Conservation (phyloP, 2,329 filamentous ascomycete species). For the Emmonsiellopsis sp. region DNA sequence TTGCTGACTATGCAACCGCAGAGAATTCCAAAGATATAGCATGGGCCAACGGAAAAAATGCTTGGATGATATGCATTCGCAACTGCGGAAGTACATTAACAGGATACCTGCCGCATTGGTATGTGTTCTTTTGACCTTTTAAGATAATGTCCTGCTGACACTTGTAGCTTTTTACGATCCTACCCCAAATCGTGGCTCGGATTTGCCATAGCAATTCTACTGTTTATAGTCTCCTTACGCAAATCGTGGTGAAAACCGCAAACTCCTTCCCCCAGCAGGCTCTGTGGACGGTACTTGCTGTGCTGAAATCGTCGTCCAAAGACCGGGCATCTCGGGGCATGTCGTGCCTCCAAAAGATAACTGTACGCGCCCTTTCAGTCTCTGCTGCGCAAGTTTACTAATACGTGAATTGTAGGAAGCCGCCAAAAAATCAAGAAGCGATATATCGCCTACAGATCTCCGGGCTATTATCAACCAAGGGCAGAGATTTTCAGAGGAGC, state of each 20-base stretch:
- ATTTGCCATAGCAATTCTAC: slow-evolving; percentile 76
- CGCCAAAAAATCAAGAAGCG: slow-evolving; percentile 41
- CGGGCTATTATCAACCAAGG: slow-evolving; percentile 65
- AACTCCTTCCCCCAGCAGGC: slow-evolving; percentile 81
- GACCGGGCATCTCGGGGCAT: slow-evolving; percentile 54
- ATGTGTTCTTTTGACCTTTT: background rate
- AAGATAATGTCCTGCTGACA: slow-evolving; percentile 12
- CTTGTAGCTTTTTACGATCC: slow-evolving; percentile 46
- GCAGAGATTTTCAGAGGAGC: slow-evolving; percentile 72
- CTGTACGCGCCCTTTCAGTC: slow-evolving; percentile 17
- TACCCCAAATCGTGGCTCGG: slow-evolving; percentile 91
- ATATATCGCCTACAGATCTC: slow-evolving; percentile 47
- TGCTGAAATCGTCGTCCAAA: slow-evolving; percentile 69
- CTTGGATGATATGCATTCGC: slow-evolving; percentile 60
- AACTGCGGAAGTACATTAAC: slow-evolving; percentile 69
- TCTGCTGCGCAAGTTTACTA: slow-evolving; percentile 7
- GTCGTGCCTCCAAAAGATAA: slow-evolving; percentile 33
- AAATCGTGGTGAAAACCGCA: slow-evolving; percentile 81
- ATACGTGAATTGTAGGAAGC: slow-evolving; percentile 31
- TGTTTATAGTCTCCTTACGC: slow-evolving; percentile 67
- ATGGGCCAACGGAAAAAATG: slow-evolving; percentile 50
- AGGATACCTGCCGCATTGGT: slow-evolving; percentile 40
- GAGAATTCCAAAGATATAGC: slow-evolving; percentile 40
- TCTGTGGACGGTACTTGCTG: slow-evolving; percentile 80
- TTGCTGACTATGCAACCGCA: slow-evolving; percentile 14